These are phyloP conservation scores for Davidsoniella virescens DNA, from an alignment of 2,329 filamentous ascomycete genomes.

Conservation along the genomic window DNA sequence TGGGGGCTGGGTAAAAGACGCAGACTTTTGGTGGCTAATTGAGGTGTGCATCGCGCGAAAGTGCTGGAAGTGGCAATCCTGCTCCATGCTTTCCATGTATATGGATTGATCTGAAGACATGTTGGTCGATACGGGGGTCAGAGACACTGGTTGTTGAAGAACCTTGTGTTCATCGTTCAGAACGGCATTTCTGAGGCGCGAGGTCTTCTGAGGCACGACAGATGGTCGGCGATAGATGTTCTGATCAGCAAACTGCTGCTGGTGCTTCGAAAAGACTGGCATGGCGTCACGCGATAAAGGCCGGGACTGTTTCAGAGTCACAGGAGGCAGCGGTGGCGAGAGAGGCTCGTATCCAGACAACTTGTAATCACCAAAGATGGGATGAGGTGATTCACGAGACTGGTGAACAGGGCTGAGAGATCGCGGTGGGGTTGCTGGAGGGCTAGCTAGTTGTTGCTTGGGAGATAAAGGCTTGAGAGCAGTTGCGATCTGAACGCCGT, in stretches of 20 bases:
- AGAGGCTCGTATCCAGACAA: slow-evolving; percentile 5
- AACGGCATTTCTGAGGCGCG: neutral
- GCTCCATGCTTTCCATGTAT: too few species aligned
- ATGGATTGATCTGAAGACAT: too few species aligned
- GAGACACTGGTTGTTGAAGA: neutral
- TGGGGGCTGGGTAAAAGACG: neutral
- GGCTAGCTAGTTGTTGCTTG: slow-evolving; percentile 4
- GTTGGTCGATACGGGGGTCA: neutral
- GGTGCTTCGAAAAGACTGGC: neutral
- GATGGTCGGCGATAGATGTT: neutral
- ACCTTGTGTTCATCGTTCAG: neutral
- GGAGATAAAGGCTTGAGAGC: neutral
- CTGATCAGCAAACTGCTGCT: neutral
- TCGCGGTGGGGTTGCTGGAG: slow-evolving; percentile 7
- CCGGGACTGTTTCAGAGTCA: neutral
- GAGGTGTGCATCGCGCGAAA: neutral
- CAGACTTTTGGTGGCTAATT: neutral
- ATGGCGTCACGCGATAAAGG: neutral
- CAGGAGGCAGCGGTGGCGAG: slow-evolving; percentile 4
- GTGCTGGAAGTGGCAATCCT: neutral
- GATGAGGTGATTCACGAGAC: neutral
- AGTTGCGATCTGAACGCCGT: neutral
- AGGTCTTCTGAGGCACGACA: neutral
- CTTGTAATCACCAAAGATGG: neutral
- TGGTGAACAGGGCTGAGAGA: slow-evolving; percentile 3